Evolutionary conservation across 2,329 filamentous ascomycete species (phyloP).

Genomic region (Aureobasidium subglaciale): DNA sequence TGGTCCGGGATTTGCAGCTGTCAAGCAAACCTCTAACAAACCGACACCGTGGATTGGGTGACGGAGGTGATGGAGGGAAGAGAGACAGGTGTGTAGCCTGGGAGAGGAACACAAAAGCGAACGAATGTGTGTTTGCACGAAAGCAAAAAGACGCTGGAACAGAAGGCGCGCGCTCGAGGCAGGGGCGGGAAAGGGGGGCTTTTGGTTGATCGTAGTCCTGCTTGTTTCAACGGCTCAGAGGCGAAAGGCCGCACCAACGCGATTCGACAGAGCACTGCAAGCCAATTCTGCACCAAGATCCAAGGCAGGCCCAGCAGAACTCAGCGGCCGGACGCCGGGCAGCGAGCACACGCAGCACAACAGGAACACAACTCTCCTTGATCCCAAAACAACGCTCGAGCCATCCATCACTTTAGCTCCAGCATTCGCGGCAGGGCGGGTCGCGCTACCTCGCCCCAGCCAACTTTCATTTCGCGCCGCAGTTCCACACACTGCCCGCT

Average conservation of each 20-base stretch:
- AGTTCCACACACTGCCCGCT: not conserved
- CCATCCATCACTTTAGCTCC: not conserved
- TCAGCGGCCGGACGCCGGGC: slow-evolving; percentile 8
- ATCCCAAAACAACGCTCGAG: slow-evolving; percentile 7
- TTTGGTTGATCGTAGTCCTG: slow-evolving; percentile 13
- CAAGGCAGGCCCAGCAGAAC: not conserved
- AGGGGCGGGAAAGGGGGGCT: slow-evolving; percentile 15
- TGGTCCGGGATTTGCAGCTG: slow-evolving; percentile 7
- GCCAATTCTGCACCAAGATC: not conserved
- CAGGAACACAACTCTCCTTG: slow-evolving; percentile 4
- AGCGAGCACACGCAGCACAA: not conserved
- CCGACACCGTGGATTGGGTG: slow-evolving; percentile 7
- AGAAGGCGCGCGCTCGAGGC: slow-evolving; percentile 16
- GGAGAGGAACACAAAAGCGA: slow-evolving; percentile 7
- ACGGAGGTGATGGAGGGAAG: not conserved
- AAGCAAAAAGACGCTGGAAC: slow-evolving; percentile 13
- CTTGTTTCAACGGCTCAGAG: slow-evolving; percentile 15
- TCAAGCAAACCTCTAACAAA: slow-evolving; percentile 9
- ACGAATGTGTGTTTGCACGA: not conserved
- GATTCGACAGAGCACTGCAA: not conserved
- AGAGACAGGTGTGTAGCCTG: slow-evolving; percentile 6
- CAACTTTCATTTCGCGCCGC: slow-evolving; percentile 15
- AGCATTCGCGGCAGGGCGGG: slow-evolving; percentile 12
- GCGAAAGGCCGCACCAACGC: slow-evolving; percentile 10
- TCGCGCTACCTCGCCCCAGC: slow-evolving; percentile 15